phyloP scores from a whole-genome alignment of 2,329 filamentous ascomycete genomes.

The Neonectria coccinea region DNA sequence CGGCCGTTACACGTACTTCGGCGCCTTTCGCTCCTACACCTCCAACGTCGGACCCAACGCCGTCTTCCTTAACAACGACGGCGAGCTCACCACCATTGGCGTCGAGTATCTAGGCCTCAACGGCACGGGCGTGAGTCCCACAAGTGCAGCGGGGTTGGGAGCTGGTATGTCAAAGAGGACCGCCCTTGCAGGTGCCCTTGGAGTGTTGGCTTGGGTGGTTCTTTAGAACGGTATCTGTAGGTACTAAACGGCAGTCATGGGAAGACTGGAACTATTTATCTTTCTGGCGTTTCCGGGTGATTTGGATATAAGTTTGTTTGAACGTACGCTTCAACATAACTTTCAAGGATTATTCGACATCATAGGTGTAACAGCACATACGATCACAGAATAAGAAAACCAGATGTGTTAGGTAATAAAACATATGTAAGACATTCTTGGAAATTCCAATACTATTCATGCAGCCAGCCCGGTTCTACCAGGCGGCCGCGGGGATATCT shows the following conservation, averaged over 20 bases:
- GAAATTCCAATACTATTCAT: slow-evolving; percentile 18
- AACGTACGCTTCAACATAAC: too few species aligned
- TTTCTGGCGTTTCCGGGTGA: background rate
- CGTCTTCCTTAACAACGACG: slow-evolving; percentile 75
- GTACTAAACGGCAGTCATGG: background rate
- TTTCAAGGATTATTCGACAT: background rate
- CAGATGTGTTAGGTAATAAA: background rate
- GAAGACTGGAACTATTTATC: background rate
- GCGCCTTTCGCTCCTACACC: slow-evolving; percentile 75
- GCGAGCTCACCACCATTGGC: slow-evolving; percentile 80
- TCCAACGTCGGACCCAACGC: slow-evolving; percentile 82
- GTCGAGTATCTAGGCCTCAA: slow-evolving; percentile 77
- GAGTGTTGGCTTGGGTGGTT: background rate
- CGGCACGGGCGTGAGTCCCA: slow-evolving; percentile 57
- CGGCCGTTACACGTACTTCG: slow-evolving; percentile 80
- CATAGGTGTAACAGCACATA: background rate
- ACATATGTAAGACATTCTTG: slow-evolving; percentile 23
- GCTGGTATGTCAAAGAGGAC: slow-evolving; percentile 8
- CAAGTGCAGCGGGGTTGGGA: slow-evolving; percentile 33
- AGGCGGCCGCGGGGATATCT: slow-evolving; percentile 39
- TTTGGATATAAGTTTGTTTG: background rate
- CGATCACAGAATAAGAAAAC: too few species aligned
- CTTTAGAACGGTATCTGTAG: background rate
- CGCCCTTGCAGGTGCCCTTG: slow-evolving; percentile 20
- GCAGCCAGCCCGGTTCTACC: background rate